phyloP scores from a whole-genome alignment of 2,329 filamentous ascomycete species.

The Apiospora sp. region DNA sequence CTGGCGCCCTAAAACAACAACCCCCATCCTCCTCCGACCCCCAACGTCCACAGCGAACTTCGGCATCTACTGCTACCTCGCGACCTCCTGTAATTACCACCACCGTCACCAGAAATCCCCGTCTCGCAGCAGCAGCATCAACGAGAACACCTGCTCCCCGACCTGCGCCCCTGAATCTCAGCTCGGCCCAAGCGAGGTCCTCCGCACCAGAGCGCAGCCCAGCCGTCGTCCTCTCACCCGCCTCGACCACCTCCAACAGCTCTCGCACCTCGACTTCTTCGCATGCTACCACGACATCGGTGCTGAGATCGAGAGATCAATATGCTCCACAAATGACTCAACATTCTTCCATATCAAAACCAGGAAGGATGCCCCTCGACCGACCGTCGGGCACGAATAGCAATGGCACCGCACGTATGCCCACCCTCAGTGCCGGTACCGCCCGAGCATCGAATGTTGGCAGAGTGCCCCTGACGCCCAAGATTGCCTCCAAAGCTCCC shows the following conservation, averaged over 20 bases:
- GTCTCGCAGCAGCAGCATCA: conserved; percentile 23
- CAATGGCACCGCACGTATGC: conserved; percentile 68
- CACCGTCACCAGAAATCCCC: conserved; percentile 24
- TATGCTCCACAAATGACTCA: conserved; percentile 46
- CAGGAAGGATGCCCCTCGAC: conserved; percentile 48
- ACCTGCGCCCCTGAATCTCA: conserved; percentile 18
- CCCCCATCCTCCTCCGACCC: conserved; percentile 6
- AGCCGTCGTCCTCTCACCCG: conserved; percentile 16
- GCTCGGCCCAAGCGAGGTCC: not conserved
- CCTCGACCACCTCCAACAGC: conserved; percentile 12
- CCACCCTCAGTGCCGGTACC: conserved; percentile 70
- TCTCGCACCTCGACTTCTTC: conserved; percentile 21
- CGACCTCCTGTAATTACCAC: conserved; percentile 26
- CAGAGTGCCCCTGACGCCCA: conserved; percentile 61
- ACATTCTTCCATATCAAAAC: conserved; percentile 40
- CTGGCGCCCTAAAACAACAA: not conserved
- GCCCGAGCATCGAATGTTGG: conserved; percentile 55
- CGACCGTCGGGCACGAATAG: conserved; percentile 57
- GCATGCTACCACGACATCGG: conserved; percentile 11
- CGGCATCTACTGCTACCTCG: not conserved
- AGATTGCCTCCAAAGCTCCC: conserved; percentile 57
- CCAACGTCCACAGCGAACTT: not conserved
- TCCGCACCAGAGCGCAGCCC: not conserved
- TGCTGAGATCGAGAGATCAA: conserved; percentile 45
- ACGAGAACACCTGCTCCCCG: not conserved